A percentile compares a stretch with the other conserved stretches of the same genome.
These are phyloP conservation scores for Acorus calamus DNA, from an alignment of 106 monocot species.

Conservation along the genomic window DNA sequence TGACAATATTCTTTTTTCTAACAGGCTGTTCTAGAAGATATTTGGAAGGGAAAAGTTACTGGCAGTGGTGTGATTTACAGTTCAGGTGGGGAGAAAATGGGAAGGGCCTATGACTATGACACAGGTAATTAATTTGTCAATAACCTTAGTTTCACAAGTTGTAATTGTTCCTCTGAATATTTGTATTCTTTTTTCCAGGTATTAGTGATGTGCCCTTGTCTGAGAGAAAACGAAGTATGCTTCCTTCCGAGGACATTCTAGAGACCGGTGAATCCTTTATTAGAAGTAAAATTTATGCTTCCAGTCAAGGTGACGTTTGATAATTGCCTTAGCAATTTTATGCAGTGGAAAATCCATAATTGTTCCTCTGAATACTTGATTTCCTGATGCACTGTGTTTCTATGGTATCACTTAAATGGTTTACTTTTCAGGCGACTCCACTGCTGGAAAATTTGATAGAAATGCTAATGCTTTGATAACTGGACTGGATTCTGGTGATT, in stretches of 20 bases:
- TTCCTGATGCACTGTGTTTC: too few species aligned
- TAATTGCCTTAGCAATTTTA: too few species aligned
- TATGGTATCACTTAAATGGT: too few species aligned
- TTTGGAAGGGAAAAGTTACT: slow-evolving; percentile 57
- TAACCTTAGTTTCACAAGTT: too few species aligned
- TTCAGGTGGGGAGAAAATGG: slow-evolving; percentile 9
- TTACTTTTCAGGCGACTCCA: not conserved
- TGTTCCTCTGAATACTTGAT: too few species aligned
- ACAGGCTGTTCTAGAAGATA: slow-evolving; percentile 64
- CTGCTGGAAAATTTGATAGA: not conserved
- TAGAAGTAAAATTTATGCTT: not conserved
- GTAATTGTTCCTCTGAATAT: too few species aligned
- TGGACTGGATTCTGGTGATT: slow-evolving; percentile 6
- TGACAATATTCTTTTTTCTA: slow-evolving; percentile 1
- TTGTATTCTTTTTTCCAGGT: not conserved
- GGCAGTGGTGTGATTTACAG: slow-evolving; percentile 34
- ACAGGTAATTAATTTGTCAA: slow-evolving; percentile 13
- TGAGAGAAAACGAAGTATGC: not conserved
- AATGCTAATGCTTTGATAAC: slow-evolving; percentile 1
- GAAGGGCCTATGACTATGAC: slow-evolving; percentile 7
- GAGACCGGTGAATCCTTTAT: not conserved
- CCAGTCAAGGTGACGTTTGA: not conserved
- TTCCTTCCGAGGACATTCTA: not conserved
- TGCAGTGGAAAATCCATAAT: too few species aligned
- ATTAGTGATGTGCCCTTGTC: slow-evolving; percentile 1